A percentile compares a stretch with the other conserved stretches of the same genome.
These are phyloP conservation scores for Cyberlindnera euphorbiae DNA, from an alignment of 805 yeast species.

Conservation along the genomic window DNA sequence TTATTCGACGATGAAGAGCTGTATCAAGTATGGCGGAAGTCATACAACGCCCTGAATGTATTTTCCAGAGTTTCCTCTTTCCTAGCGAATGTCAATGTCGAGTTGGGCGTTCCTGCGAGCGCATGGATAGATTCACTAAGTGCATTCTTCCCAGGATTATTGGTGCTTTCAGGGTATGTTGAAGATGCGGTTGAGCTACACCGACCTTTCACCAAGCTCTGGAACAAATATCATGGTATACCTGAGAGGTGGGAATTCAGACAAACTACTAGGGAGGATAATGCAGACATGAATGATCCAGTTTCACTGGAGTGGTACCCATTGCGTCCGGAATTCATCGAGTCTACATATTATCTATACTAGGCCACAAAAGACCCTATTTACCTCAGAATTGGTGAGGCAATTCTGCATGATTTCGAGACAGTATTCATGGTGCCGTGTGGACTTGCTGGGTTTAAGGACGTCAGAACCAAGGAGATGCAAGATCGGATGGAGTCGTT, in stretches of 20 bases:
- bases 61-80: constrained; percentile 50
- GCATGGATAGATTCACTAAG: constrained; percentile 82
- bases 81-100: constrained; percentile 51
- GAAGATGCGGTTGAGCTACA: constrained; percentile 60
- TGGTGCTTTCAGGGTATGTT: constrained; percentile 73
- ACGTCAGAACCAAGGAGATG: constrained; percentile 53
- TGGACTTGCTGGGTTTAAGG: constrained; percentile 77
- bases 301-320: constrained; percentile 85
- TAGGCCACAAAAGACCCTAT: constrained; percentile 84
- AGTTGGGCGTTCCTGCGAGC: constrained; percentile 44
- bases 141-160: constrained; percentile 87
- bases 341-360: constrained; percentile 79
- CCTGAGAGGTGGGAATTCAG: constrained; percentile 82
- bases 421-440: constrained; percentile 53
- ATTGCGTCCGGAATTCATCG: constrained; percentile 85
- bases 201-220: constrained; percentile 60
- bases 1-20: constrained; percentile 59
- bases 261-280: constrained; percentile 1
- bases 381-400: constrained; percentile 69
- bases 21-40: constrained; percentile 49
- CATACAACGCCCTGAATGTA: constrained; percentile 54
- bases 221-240: constrained; percentile 75
- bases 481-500: constrained; percentile 91
- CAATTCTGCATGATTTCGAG: constrained; percentile 52
- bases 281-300: constrained; percentile 25